These are phyloP conservation scores for Calocybe gambosa DNA, from an alignment of 1,284 basidiomycete genomes.

Conservation along the genomic window DNA sequence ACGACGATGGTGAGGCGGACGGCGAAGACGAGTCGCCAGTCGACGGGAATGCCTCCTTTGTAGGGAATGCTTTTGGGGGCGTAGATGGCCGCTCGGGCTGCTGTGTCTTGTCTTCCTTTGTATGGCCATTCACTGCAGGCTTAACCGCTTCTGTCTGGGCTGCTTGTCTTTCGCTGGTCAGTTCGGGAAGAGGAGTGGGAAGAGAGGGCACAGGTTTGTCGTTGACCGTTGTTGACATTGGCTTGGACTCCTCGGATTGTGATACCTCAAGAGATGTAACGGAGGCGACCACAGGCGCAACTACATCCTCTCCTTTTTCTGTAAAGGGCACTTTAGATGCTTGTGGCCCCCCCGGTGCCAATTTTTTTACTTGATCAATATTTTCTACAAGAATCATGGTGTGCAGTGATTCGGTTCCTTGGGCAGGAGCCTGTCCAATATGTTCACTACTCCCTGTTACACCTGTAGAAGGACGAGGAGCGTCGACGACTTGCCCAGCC, in stretches of 20 bases:
- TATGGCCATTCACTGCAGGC: neutral
- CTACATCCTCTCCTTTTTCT: neutral
- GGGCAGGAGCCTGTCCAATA: no score
- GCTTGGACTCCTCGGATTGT: neutral
- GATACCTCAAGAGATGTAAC: neutral
- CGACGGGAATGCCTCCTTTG: slow-evolving; percentile 10
- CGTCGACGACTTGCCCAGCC: no score
- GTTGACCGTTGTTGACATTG: neutral
- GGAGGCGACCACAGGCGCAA: neutral
- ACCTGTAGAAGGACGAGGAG: no score
- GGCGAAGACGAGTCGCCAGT: slow-evolving; percentile 5
- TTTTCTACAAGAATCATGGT: no score
- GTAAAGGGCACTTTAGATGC: no score
- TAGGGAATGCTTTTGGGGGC: neutral
- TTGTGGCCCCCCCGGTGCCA: no score
- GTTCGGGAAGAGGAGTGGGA: no score
- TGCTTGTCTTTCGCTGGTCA: neutral
- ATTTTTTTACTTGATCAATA: no score
- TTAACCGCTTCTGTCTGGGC: neutral
- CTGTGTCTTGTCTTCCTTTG: neutral
- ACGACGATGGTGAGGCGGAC: slow-evolving; percentile 7
- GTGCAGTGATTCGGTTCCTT: no score
- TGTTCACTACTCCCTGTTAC: no score
- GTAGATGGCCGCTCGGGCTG: neutral
- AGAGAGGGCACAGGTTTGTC: neutral